Evolutionary conservation across 176 grass and related monocot genomes (phyloP).

Genomic region (Oryza meridionalis): DNA sequence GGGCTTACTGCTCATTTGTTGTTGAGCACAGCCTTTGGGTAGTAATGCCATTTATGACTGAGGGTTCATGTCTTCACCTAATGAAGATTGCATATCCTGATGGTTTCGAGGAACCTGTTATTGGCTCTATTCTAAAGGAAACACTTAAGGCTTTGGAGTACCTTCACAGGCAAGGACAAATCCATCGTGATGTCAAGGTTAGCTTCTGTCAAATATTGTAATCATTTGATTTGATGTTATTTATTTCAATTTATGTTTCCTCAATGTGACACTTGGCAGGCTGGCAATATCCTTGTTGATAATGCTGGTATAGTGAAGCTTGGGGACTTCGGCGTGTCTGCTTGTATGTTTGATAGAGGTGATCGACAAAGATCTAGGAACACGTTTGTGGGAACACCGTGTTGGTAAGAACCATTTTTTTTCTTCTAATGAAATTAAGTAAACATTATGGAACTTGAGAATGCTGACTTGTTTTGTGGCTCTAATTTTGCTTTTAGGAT

Average conservation of each 20-base stretch:
- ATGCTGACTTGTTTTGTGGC: constrained; percentile 31
- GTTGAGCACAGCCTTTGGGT: constrained; percentile 93
- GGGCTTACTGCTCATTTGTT: constrained; percentile 88
- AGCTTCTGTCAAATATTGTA: neutral
- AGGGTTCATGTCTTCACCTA: constrained; percentile 95
- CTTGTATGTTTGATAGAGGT: constrained; percentile 98
- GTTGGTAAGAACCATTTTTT: constrained; percentile 62
- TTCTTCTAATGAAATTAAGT: constrained; percentile 4
- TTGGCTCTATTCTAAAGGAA: constrained; percentile 94
- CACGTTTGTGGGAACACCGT: constrained; percentile 99
- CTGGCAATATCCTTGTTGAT: constrained; percentile 97
- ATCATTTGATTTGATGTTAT: neutral
- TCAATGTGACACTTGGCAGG: constrained; percentile 55
- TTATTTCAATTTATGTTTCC: constrained; percentile 22
- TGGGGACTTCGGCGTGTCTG: constrained; percentile 96
- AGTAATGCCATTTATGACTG: constrained; percentile 97
- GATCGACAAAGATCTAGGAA: constrained; percentile 96
- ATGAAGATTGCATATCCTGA: constrained; percentile 94
- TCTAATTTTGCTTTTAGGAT: constrained; percentile 71
- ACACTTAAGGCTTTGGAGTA: constrained; percentile 95
- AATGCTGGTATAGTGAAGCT: constrained; percentile 82
- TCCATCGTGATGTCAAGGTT: constrained; percentile 98
- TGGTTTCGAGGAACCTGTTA: constrained; percentile 91
- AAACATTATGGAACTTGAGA: constrained; percentile 8
- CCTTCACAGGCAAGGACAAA: constrained; percentile 96